A percentile compares a stretch with the other conserved stretches of the same genome.
Evolutionary conservation across 176 grass and related monocot species (phyloP).

Genomic region (Bothriochloa decipiens): DNA sequence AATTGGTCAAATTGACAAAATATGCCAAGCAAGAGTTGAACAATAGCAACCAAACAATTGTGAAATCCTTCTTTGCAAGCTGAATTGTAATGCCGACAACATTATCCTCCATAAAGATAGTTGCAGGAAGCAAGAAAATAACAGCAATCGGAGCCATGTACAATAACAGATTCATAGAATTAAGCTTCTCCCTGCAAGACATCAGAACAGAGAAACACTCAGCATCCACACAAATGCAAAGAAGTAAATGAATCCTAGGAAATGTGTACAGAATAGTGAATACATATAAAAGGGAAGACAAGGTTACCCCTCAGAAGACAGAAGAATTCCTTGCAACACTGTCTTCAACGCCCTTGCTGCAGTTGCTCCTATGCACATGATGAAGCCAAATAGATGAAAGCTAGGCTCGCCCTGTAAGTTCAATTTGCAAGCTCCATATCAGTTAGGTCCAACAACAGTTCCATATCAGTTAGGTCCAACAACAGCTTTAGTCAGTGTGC

Average conservation of each 20-base stretch:
- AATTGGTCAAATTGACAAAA: constrained; percentile 90
- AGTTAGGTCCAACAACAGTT: constrained; percentile 5
- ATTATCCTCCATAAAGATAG: constrained; percentile 81
- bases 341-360: constrained; percentile 79
- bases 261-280: not conserved
- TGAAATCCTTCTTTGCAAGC: constrained; percentile 64
- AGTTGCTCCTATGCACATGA: constrained; percentile 82
- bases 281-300: constrained; percentile 16
- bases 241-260: constrained; percentile 6
- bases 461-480: not conserved
- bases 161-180: constrained; percentile 90
- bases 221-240: constrained; percentile 22
- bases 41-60: constrained; percentile 73
- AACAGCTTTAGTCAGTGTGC: not conserved
- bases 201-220: constrained; percentile 20
- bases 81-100: constrained; percentile 71
- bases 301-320: constrained; percentile 77
- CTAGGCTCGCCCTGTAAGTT: constrained; percentile 70
- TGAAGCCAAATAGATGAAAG: constrained; percentile 87
- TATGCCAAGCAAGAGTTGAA: constrained; percentile 80
- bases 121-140: constrained; percentile 72
- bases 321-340: constrained; percentile 81
- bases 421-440: constrained; percentile 3
- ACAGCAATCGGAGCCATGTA: constrained; percentile 96
- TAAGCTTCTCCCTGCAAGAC: constrained; percentile 75